Evolutionary conservation across 78 protist genomes (phyloP).

Genomic region (Dictyostelium intermedium): DNA sequence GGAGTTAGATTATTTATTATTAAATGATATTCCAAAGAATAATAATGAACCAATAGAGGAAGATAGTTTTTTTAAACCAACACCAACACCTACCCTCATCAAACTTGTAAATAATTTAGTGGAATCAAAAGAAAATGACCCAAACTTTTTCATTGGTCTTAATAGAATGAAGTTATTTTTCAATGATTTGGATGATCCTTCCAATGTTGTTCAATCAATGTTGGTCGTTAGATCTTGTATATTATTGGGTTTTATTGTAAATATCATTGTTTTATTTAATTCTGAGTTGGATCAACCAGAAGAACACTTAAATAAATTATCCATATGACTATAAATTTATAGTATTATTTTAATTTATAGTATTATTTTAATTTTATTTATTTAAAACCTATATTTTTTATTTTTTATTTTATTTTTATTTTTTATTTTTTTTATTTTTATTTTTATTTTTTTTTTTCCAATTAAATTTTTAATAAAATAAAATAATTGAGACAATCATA

Average conservation of each 20-base stretch:
- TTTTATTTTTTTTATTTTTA: not conserved
- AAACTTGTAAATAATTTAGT: not conserved
- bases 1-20: not conserved
- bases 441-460: no score
- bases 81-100: not conserved
- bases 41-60: not conserved
- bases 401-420: not conserved
- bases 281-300: not conserved
- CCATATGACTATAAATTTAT: not conserved
- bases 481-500: no score
- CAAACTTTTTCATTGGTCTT: not conserved
- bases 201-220: not conserved
- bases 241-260: constrained; percentile 17
- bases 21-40: not conserved
- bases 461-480: no score
- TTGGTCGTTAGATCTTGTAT: constrained; percentile 20
- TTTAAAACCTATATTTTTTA: no score
- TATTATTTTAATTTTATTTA: not conserved
- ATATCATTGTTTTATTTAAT: constrained; percentile 4
- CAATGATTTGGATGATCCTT: not conserved
- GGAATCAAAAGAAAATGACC: constrained; percentile 33
- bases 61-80: not conserved
- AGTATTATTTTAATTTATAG: no score
- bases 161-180: not conserved
- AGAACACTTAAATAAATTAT: not conserved